Percentiles rank a stretch among this genome's conserved stretches.
Conservation (phyloP, 2,329 filamentous ascomycete genomes). For the Trichophyton equinum region DNA sequence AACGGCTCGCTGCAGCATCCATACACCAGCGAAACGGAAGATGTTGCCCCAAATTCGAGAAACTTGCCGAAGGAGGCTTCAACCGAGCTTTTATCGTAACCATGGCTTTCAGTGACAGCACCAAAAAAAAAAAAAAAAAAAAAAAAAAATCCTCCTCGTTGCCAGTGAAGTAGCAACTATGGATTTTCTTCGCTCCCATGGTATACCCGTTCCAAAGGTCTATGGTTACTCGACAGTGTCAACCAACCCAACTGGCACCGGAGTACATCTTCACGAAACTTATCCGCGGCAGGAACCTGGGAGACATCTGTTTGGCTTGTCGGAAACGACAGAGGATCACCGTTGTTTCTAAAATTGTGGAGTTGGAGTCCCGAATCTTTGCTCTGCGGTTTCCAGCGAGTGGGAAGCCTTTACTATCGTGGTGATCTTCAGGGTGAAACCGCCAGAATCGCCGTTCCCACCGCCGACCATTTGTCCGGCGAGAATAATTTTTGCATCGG, state of each 20-base stretch:
- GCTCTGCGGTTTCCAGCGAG: slow-evolving; percentile 12
- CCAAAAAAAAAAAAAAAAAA: no score
- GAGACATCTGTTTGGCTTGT: slow-evolving; percentile 18
- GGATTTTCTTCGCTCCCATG: slow-evolving; percentile 16
- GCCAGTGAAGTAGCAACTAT: slow-evolving; percentile 25
- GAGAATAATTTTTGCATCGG: background rate
- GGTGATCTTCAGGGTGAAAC: background rate
- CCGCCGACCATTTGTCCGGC: background rate
- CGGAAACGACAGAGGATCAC: slow-evolving; percentile 5
- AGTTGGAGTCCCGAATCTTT: slow-evolving; percentile 15
- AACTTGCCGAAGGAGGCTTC: background rate
- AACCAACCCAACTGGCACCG: slow-evolving; percentile 27
- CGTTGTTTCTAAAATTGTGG: slow-evolving; percentile 13
- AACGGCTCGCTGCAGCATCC: background rate
- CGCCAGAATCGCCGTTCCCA: background rate
- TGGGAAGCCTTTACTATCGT: background rate
- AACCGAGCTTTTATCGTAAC: background rate
- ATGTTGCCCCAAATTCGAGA: background rate
- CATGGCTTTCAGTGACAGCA: background rate
- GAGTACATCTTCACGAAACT: slow-evolving; percentile 33
- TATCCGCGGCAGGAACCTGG: slow-evolving; percentile 20
- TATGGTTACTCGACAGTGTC: slow-evolving; percentile 23
- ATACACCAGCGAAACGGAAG: background rate
- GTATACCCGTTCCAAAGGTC: slow-evolving; percentile 26
- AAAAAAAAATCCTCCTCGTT: slow-evolving; percentile 11